Evolutionary conservation across 495 filamentous ascomycete genomes (phyloP).

Genomic region (Cladorrhinum samala): DNA sequence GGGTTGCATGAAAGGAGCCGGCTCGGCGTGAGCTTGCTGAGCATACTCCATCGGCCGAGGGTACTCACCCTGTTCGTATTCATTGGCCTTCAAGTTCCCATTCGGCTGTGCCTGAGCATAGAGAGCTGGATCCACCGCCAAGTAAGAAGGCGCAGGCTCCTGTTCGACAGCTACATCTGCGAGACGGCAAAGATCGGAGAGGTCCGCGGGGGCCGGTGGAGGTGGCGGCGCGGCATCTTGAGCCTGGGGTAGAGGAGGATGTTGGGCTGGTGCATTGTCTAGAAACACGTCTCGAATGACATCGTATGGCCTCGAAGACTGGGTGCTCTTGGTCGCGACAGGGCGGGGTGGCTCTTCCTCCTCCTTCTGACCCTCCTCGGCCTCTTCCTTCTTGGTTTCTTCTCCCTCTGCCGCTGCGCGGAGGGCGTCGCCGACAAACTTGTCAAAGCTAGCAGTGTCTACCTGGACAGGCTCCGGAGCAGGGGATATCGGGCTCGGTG

Average conservation of each 20-base stretch:
- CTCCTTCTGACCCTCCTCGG: slow-evolving; percentile 17
- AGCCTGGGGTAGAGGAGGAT: slow-evolving; percentile 3
- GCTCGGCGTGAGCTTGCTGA: background rate
- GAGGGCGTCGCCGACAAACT: slow-evolving; percentile 19
- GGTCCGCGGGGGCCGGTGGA: slow-evolving; percentile 10
- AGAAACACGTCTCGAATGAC: slow-evolving; percentile 44
- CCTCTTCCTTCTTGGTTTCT: background rate
- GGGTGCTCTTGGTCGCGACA: slow-evolving; percentile 13
- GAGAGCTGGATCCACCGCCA: background rate
- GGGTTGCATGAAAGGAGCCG: background rate
- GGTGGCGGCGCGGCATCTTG: slow-evolving; percentile 9
- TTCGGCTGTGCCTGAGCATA: slow-evolving; percentile 4
- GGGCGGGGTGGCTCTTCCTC: slow-evolving; percentile 16
- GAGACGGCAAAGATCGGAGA: slow-evolving; percentile 24
- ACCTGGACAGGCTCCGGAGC: background rate
- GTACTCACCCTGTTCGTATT: slow-evolving; percentile 6
- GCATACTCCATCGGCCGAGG: slow-evolving; percentile 10
- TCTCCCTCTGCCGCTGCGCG: slow-evolving; percentile 8
- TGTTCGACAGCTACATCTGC: slow-evolving; percentile 24
- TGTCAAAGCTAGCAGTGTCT: slow-evolving; percentile 9
- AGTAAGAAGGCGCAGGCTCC: background rate
- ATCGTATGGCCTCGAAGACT: slow-evolving; percentile 39
- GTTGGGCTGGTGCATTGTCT: slow-evolving; percentile 21
- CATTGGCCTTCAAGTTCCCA: background rate
- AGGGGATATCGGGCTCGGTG: background rate